Conservation (phyloP, 768 basidiomycete species). For the Hysterangium stoloniferum region DNA sequence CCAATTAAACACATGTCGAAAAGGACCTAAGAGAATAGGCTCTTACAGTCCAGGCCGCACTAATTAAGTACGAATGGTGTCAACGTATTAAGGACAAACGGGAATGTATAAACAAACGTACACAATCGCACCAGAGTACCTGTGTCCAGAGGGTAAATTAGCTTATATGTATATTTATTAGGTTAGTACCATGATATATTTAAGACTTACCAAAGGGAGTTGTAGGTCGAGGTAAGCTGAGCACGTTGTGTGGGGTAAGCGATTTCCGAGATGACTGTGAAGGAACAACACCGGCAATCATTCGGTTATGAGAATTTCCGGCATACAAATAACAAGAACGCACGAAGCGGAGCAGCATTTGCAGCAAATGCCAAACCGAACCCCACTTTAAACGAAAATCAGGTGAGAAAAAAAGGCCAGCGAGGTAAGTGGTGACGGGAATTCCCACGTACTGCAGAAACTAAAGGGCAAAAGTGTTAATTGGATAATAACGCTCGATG, state of each 20-base stretch:
- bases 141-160: not conserved
- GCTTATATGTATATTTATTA: not conserved
- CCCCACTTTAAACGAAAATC: slow-evolving; percentile 36
- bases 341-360: slow-evolving; percentile 17
- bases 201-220: slow-evolving; percentile 66
- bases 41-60: slow-evolving; percentile 11
- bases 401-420: not conserved
- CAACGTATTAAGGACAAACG: not conserved
- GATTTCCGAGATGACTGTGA: slow-evolving; percentile 64
- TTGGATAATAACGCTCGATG: not conserved
- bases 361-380: slow-evolving; percentile 70
- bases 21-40: not conserved
- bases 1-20: not conserved
- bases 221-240: slow-evolving; percentile 69
- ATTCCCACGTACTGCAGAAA: slow-evolving; percentile 8
- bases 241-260: slow-evolving; percentile 79
- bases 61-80: not conserved
- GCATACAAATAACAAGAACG: not conserved
- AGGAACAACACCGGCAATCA: too few relatives aligned
- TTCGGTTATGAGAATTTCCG: not conserved
- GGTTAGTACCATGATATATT: not conserved
- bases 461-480: not conserved
- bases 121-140: slow-evolving; percentile 14
- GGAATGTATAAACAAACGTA: too few relatives aligned
- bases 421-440: not conserved